Conservation (phyloP, 108 stramenopile genomes). For the Tribonema minus region DNA sequence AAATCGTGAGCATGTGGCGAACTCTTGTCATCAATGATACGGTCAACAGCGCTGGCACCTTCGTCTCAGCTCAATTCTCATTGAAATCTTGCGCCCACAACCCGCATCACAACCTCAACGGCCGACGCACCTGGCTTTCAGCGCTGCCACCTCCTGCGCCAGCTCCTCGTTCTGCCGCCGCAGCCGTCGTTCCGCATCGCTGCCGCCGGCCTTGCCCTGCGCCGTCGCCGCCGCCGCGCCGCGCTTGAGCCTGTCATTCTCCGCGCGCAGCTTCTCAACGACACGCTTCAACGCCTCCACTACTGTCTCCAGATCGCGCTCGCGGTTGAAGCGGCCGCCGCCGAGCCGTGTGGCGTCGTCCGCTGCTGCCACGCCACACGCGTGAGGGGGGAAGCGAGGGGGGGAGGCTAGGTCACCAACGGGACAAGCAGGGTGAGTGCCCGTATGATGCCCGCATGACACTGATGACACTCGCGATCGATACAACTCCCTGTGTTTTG, state of each 20-base stretch:
- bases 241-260: constrained; percentile 49
- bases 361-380: neutral
- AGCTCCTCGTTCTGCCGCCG: constrained; percentile 2
- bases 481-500: too few species aligned
- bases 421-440: too few species aligned
- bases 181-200: constrained; percentile 17
- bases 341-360: constrained; percentile 2
- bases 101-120: too few species aligned
- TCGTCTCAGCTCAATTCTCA: too few species aligned
- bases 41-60: too few species aligned
- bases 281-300: constrained; percentile 60
- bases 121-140: constrained; percentile 37
- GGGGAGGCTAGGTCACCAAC: too few species aligned
- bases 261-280: constrained; percentile 52
- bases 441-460: too few species aligned
- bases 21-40: too few species aligned
- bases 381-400: too few species aligned
- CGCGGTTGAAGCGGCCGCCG: constrained; percentile 56
- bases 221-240: constrained; percentile 25
- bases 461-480: too few species aligned
- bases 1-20: too few species aligned
- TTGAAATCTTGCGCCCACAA: too few species aligned
- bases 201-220: constrained; percentile 42
- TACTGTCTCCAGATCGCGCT: constrained; percentile 58
- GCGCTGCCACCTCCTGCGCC: constrained; percentile 34